Conservation (phyloP, 2,329 filamentous ascomycete species). For the Colletotrichum eleusines region DNA sequence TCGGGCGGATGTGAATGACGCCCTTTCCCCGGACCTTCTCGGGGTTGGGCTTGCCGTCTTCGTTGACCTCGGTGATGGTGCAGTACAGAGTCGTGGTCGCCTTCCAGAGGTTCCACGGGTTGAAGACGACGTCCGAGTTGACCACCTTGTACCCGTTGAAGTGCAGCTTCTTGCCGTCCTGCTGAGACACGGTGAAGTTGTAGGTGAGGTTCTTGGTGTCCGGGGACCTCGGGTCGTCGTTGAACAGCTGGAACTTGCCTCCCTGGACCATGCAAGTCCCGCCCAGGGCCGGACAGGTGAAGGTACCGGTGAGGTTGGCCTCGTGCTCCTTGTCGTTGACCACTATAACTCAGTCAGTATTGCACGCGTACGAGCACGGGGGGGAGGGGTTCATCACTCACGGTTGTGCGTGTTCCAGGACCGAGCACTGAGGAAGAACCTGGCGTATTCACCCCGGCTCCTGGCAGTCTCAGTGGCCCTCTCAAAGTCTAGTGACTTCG, state of each 20-base stretch:
- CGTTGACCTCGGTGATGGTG: conserved; percentile 60
- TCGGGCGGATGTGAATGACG: conserved; percentile 66
- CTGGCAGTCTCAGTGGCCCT: conserved; percentile 64
- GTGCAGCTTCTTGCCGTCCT: conserved; percentile 65
- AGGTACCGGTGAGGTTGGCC: conserved; percentile 69
- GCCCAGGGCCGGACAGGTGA: conserved; percentile 65
- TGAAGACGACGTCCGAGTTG: conserved; percentile 69
- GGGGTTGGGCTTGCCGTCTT: conserved; percentile 47
- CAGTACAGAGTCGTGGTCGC: conserved; percentile 73
- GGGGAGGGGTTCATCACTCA: neutral
- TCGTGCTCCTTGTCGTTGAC: conserved; percentile 61
- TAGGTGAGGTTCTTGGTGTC: conserved; percentile 72
- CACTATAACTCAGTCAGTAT: conserved; percentile 50
- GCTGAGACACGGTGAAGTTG: conserved; percentile 67
- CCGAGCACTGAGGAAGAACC: conserved; percentile 70
- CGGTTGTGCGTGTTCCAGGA: conserved; percentile 61
- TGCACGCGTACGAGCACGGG: neutral
- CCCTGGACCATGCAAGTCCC: conserved; percentile 71
- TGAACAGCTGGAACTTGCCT: conserved; percentile 71
- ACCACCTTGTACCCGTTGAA: conserved; percentile 74
- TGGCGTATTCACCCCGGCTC: conserved; percentile 64
- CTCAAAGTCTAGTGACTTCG: conserved; percentile 63
- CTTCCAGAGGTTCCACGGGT: conserved; percentile 68
- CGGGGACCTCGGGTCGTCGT: conserved; percentile 63
- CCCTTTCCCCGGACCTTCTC: conserved; percentile 67